phyloP scores from a whole-genome alignment of 176 grass and related monocot genomes.

The Poa annua region DNA sequence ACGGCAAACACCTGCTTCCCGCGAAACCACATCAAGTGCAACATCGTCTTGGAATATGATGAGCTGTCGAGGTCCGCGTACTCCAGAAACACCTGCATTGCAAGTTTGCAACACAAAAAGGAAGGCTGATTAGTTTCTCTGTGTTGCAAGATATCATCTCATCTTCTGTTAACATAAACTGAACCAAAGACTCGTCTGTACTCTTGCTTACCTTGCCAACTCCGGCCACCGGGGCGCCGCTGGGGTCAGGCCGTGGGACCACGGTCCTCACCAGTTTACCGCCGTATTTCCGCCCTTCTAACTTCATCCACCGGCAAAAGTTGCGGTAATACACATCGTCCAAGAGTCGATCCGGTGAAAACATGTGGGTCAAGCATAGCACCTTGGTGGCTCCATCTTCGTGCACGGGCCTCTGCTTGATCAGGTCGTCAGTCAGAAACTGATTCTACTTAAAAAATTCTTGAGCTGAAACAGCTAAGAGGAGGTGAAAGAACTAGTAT shows the following conservation, averaged over 20 bases:
- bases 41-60: neutral
- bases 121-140: neutral
- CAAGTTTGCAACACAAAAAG: neutral
- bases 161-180: neutral
- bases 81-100: constrained; percentile 88
- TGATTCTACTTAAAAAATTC: neutral
- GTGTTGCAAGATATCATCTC: neutral
- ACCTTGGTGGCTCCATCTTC: constrained; percentile 11
- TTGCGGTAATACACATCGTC: neutral
- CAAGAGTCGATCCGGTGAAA: neutral
- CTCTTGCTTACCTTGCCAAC: constrained; percentile 64
- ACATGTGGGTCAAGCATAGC: neutral
- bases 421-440: neutral
- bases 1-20: neutral
- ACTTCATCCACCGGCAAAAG: neutral
- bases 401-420: neutral
- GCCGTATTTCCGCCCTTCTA: neutral
- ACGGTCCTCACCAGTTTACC: constrained; percentile 82
- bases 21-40: neutral
- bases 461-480: neutral
- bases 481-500: neutral
- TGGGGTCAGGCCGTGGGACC: constrained; percentile 77
- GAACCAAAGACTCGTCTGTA: neutral
- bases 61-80: constrained; percentile 41
- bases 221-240: constrained; percentile 65